Percentiles rank a stretch among this genome's conserved stretches.
Conservation (phyloP, 2,329 filamentous ascomycete species). For the Fusarium cyanostomum region DNA sequence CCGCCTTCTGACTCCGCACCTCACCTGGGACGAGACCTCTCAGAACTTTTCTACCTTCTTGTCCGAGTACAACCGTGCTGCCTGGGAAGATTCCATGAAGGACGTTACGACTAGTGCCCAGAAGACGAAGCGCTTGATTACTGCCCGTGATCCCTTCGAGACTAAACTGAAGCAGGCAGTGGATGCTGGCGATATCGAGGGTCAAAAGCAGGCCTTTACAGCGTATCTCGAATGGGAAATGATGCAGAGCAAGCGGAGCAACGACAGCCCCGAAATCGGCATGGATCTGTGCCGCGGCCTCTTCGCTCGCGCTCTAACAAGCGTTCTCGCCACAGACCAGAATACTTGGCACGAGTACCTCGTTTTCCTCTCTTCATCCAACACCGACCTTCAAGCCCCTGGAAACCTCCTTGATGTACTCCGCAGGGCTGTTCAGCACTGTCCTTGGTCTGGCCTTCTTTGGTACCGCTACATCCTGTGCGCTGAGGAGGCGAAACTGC, state of each 20-base stretch:
- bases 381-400: constrained; percentile 52
- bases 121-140: constrained; percentile 70
- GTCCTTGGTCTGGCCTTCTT: constrained; percentile 89
- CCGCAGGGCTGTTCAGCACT: constrained; percentile 86
- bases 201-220: constrained; percentile 60
- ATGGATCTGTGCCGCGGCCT: constrained; percentile 69
- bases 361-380: constrained; percentile 71
- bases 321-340: constrained; percentile 76
- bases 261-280: constrained; percentile 55
- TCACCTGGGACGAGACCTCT: constrained; percentile 78
- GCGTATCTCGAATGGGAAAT: constrained; percentile 91
- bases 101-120: constrained; percentile 70
- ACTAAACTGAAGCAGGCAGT: constrained; percentile 68
- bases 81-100: constrained; percentile 80
- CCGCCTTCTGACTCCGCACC: constrained; percentile 76
- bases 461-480: constrained; percentile 91
- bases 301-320: constrained; percentile 78
- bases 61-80: constrained; percentile 73
- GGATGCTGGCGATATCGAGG: constrained; percentile 64
- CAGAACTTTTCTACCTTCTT: constrained; percentile 79
- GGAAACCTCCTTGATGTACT: constrained; percentile 71
- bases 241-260: constrained; percentile 63
- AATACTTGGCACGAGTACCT: constrained; percentile 85
- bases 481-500: constrained; percentile 79
- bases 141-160: constrained; percentile 73